These are phyloP conservation scores for Phaffia australis DNA, from an alignment of 768 basidiomycete genomes.

Conservation along the genomic window DNA sequence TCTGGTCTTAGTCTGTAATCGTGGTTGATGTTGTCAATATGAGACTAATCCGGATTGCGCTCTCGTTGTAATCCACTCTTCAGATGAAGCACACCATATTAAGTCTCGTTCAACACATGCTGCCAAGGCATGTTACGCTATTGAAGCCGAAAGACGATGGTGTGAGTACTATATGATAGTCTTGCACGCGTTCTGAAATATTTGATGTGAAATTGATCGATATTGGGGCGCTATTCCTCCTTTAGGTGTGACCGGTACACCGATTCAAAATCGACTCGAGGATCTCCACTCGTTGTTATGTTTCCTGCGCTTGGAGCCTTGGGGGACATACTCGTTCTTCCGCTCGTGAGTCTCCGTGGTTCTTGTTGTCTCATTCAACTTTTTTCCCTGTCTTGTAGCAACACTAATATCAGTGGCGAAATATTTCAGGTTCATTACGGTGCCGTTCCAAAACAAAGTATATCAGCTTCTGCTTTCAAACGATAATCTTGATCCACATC, in stretches of 20 bases:
- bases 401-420: no score
- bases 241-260: constrained; percentile 50
- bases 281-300: constrained; percentile 72
- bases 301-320: constrained; percentile 40
- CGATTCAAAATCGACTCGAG: constrained; percentile 86
- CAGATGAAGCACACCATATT: constrained; percentile 81
- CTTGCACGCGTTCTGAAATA: constrained; percentile 50
- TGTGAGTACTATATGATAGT: constrained; percentile 38
- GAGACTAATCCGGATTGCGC: constrained; percentile 17
- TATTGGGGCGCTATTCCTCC: neutral
- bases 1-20: neutral
- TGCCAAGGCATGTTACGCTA: constrained; percentile 72
- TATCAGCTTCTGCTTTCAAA: neutral
- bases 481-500: neutral
- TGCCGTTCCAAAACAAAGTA: constrained; percentile 7
- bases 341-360: constrained; percentile 47
- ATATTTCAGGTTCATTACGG: neutral
- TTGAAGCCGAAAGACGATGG: constrained; percentile 72
- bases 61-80: constrained; percentile 27
- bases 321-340: constrained; percentile 53
- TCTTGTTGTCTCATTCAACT: neutral
- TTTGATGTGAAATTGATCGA: neutral
- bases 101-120: constrained; percentile 81
- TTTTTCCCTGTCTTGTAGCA: neutral
- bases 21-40: constrained; percentile 25